phyloP scores from a whole-genome alignment of 176 grass and related monocot species.

The Lolium multiflorum region DNA sequence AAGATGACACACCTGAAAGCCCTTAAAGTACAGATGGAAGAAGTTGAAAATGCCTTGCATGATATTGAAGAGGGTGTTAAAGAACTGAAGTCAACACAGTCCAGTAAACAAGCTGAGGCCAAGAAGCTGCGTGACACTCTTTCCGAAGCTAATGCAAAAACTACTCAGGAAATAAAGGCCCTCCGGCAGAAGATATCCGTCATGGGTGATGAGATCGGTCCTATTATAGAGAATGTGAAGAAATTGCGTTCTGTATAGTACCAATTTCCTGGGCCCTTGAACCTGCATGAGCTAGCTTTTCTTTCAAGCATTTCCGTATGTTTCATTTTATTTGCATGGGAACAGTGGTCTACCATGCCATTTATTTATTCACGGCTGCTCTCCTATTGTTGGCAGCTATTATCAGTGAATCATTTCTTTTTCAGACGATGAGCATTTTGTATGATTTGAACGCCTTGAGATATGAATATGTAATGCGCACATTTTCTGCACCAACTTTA shows the following conservation, averaged over 20 bases:
- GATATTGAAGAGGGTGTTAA: not conserved
- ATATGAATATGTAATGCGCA: too few relatives aligned
- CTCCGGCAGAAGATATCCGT: not conserved
- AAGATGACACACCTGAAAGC: not conserved
- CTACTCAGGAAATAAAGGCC: not conserved
- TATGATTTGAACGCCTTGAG: too few relatives aligned
- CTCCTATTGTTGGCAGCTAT: not conserved
- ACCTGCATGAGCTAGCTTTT: not conserved
- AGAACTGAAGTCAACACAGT: not conserved
- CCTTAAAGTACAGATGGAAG: not conserved
- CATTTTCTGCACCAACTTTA: too few relatives aligned
- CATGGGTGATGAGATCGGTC: not conserved
- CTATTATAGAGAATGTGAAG: not conserved
- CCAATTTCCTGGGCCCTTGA: not conserved
- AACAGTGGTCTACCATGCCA: not conserved
- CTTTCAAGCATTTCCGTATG: not conserved
- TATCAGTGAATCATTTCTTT: too few relatives aligned
- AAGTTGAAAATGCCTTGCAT: not conserved
- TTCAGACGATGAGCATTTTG: too few relatives aligned
- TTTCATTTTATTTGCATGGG: not conserved
- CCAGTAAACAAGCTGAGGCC: not conserved
- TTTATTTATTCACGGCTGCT: not conserved
- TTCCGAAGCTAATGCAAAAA: not conserved
- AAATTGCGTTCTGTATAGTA: not conserved
- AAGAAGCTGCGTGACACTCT: not conserved